Evolutionary conservation across 2,329 filamentous ascomycete species (phyloP), one percentile per base, ranked within the genome.

Genomic region (Alternaria ventricosa): DNA sequence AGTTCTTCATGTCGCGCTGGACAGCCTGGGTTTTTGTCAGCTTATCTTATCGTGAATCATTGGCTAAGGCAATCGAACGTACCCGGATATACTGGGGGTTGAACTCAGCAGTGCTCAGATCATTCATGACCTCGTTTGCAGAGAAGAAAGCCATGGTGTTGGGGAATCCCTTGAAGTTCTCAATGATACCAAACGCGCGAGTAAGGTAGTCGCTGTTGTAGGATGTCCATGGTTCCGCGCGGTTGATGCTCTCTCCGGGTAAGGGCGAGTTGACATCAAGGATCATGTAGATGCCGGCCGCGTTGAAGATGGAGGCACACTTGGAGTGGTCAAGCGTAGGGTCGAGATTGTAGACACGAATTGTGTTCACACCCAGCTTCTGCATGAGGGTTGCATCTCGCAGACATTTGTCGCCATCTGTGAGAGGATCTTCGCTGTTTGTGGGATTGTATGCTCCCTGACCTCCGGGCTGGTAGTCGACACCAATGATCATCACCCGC

Each of bases 111-210:
- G 84, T 87, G 11, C 65, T 60, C 36, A 87, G 75, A 73, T 90
- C 85, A 71, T 90, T 89, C 81, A 90, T 90, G 54, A 91, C 86
- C 77, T 91, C 89, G 73, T 92, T 91, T 36, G 87, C 89, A 27
- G 87, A 84, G 76, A 92, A 90, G 83, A 91, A 91, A 43, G 85
- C 89, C 25, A 91, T 82, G 3, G 86, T 85, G 78, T 91, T 91
- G 60, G 88, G 87, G 78, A 88, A 91, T 70, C 83, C 79, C 77
- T 89, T 90, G 84, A 91, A 91, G 6, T 86, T 87, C 77, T 91
- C 88, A 41, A 91, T 86, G 41, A 90, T 83, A 63, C 84, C 83
- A 72, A 90, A 90, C 67, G 88, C 84, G 68, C 88, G 86, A 60
- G 80, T 77, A 60, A 89, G 82, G 74, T 89, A 89, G 54, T 78